Base-by-base conservation (phyloP, 73 alveolate genomes). In the Tetrahymena borealis region DNA sequence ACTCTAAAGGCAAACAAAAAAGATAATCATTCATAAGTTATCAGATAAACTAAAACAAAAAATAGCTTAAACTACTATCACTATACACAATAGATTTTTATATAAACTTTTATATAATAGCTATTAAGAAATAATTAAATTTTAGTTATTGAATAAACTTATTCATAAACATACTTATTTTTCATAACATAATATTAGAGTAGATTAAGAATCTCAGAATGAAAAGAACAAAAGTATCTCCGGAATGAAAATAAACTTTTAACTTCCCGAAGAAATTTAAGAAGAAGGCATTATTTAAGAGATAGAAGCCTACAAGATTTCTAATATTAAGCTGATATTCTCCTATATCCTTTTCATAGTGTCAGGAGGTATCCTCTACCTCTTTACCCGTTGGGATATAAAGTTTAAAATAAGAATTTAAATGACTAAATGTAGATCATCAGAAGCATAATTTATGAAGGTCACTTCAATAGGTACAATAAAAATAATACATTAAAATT, bases 381-480 rank as follows among this genome's bases (percentile, higher is more conserved):
- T 93, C 40, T 78, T 93, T 39, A 15, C 93, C 15, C 60, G 95
- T 41, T 93, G 95, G 95, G 95, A 93, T 40, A 38, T 38, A 31
- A 93, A 85, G 32, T 79, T 93, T 33, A 93, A 42, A 36, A 93
- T 93, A 39, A 32, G 42, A 78, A 39, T 93, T 20, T 79, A 39
- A 37, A 79, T 79, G 78, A 33, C 33, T 11, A 85, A 79, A 43
- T 93, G 95, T 39, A 20, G 11, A 37, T 37, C 78, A 6, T 38
- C 36, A n/a, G 85, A 31, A 38, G 95, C 95, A 37, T 32, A 42
- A 8, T 92, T 79, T 90, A 28, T 93, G 36, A 33, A 79, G n/a
- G 33, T 93, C 32, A 39, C 90, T 20, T 93, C 93, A 15, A 39
- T 39, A 31, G 39, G 77, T 24, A 91, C 78, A 32, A 91, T 78